Evolutionary conservation across 371 early-diverging fungal species (phyloP), one percentile per base, ranked within the genome.

Genomic region (Mortierella sp.): DNA sequence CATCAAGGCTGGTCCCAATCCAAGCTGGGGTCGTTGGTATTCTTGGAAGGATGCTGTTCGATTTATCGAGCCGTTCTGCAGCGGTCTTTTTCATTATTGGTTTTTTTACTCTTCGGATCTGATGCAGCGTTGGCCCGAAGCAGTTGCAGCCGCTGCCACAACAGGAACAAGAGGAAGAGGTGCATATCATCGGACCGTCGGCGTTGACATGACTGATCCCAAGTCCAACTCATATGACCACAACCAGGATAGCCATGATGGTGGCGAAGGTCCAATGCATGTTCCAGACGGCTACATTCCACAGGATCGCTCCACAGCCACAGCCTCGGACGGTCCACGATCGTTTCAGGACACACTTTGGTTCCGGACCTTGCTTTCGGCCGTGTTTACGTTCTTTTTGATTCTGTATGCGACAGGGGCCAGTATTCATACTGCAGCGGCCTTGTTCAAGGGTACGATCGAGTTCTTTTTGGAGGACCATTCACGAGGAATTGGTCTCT

Each of bases 1-100:
- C 15, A 61, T 77, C 58, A 65, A 60, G 48, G 65, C 64, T 0
- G 76, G 77, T 1, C 25, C 21, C 2, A 60, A 64, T 12, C 56
- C 26, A 9, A 52, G 43, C 7, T 77, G 72, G 77, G 72, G 68
- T 0, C 21, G 68, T 0, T 77, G 72, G 72, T 77, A 77, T 29
- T 46, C 68, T 4, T 77, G 77, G 77, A 64, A 37, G 29, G 77
- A 77, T 60, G 66, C 64, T 30, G 25, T 56, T 23, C 77, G 77
- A 16, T 37, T 76, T 28, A 44, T 76, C 1, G 76, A 76, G 25
- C 76, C 76, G 21, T 71, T 76, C 46, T 60, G 48, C 53, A 76
- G 76, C 46, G 76, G 76, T 21, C n/a, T 71, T 45, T 56, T 76
- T 23, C 76, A 76, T 29, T 55, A 56, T 21, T 76, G 76, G 76